phyloP scores from a whole-genome alignment of 2,329 filamentous ascomycete species.

The Penicillium brevicompactum region DNA sequence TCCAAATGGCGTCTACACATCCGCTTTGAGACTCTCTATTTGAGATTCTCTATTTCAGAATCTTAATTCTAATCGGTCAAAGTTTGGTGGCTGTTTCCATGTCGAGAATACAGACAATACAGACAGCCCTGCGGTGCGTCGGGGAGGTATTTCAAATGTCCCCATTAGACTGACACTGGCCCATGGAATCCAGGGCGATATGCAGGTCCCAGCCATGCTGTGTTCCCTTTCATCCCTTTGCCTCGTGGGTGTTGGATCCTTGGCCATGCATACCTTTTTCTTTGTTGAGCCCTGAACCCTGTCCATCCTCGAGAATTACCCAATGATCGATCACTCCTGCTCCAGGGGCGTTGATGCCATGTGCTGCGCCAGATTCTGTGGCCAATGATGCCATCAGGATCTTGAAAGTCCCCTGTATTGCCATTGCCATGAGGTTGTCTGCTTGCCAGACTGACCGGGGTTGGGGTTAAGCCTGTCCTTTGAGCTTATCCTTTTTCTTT shows the following conservation, averaged over 20 bases:
- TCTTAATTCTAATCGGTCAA: neutral
- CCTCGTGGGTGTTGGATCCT: neutral
- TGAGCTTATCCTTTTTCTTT: constrained; percentile 8
- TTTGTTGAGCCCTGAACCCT: constrained; percentile 1
- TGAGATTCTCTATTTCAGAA: too few relatives aligned
- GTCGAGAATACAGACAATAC: neutral
- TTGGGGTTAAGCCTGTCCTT: neutral
- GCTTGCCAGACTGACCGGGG: neutral
- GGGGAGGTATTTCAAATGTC: neutral
- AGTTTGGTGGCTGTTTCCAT: neutral
- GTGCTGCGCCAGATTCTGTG: neutral
- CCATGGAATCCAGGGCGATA: constrained; percentile 8
- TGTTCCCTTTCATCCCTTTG: constrained; percentile 2
- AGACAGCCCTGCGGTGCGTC: neutral
- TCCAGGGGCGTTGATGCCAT: constrained; percentile 1
- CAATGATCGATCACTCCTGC: neutral
- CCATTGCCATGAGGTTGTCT: neutral
- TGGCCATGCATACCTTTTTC: constrained; percentile 7
- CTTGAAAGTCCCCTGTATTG: neutral
- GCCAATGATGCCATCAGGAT: neutral
- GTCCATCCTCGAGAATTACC: neutral
- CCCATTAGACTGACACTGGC: neutral
- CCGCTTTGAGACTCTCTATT: too few relatives aligned
- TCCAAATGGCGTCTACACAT: too few relatives aligned
- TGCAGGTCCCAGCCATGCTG: constrained; percentile 28